Evolutionary conservation across 257 asterid species (phyloP), one percentile per base, ranked within the genome.

Genomic region (Nicotiana benthamiana): DNA sequence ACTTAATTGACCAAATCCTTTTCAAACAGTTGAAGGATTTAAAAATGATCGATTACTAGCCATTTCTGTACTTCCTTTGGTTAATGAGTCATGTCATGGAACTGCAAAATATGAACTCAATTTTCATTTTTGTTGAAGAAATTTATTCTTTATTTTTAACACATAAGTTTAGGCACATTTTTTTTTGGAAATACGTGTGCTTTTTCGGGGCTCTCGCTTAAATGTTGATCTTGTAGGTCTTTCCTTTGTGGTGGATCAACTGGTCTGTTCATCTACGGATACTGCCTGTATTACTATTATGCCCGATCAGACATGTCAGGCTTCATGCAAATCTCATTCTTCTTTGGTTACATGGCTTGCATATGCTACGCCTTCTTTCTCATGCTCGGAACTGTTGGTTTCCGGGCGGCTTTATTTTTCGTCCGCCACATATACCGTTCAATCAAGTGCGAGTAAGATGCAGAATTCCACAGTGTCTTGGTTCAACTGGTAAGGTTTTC

Each of bases 211-310:
- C 34, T 30, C 30, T 54, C 46, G 32, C 52, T 15, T 53, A 17
- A 34, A 46, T 3, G 9, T 63, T 63, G 26, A 18, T 16, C 52
- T 63, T 18, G 20, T 52, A 81, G 87, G 79, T 76, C 87, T 13
- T 84, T 84, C 79, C 72, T 84, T 77, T 84, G 87, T 26, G 87
- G 87, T 77, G 87, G 87, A 81, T 84, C 87, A 81, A 84, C 87
- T 4, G 87, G 87, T 17, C 59, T 84, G 75, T 84, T 84, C 59
- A 68, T 84, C 27, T 84, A 84, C 11, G 87, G 84, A 17, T 84
- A 81, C 80, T 84, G 87, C 83, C 60, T 84, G 26, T 84, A 84
- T 51, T 84, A 84, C 79, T 84, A 84, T 57, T 77, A 77, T 26
- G 84, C 83, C 12, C 79, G 84, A 56, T 84, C 87, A 24, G 87